Conservation (phyloP, 2,329 filamentous ascomycete species). For the Xylaria arbuscula region DNA sequence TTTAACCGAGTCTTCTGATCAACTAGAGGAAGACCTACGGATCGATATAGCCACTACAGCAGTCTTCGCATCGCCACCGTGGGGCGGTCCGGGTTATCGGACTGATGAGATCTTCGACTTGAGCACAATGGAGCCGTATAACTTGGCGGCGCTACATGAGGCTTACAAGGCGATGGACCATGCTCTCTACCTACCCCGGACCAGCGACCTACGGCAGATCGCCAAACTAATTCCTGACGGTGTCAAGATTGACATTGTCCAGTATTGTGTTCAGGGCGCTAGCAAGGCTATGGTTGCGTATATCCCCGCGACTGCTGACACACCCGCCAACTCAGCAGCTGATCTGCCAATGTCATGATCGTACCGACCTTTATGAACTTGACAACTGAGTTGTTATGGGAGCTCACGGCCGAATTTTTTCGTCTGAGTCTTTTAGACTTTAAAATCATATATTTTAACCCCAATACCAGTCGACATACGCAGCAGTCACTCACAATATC, state of each 20-base stretch:
- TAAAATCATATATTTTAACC: no score
- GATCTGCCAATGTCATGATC: constrained; percentile 25
- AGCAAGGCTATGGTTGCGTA: constrained; percentile 84
- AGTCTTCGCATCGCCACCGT: constrained; percentile 69
- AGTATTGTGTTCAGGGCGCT: constrained; percentile 91
- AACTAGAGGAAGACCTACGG: constrained; percentile 50
- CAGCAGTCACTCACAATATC: neutral
- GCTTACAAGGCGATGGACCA: constrained; percentile 70
- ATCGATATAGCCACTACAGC: constrained; percentile 57
- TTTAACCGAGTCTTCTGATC: constrained; percentile 52
- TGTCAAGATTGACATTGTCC: constrained; percentile 76
- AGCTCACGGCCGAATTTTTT: neutral
- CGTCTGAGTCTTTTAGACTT: neutral
- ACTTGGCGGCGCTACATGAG: constrained; percentile 69
- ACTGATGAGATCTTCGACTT: constrained; percentile 81
- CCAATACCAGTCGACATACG: neutral
- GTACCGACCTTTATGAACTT: neutral
- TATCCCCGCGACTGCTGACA: constrained; percentile 55
- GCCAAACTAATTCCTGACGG: constrained; percentile 64
- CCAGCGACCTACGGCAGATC: constrained; percentile 83
- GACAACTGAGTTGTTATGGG: neutral
- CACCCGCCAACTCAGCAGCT: neutral
- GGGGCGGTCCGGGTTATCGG: constrained; percentile 68
- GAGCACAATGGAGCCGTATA: constrained; percentile 88
- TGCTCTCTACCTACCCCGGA: constrained; percentile 86